Evolutionary conservation across 768 basidiomycete species (phyloP), one percentile per base, ranked within the genome.

Genomic region (Sporobolomyces phaffii): DNA sequence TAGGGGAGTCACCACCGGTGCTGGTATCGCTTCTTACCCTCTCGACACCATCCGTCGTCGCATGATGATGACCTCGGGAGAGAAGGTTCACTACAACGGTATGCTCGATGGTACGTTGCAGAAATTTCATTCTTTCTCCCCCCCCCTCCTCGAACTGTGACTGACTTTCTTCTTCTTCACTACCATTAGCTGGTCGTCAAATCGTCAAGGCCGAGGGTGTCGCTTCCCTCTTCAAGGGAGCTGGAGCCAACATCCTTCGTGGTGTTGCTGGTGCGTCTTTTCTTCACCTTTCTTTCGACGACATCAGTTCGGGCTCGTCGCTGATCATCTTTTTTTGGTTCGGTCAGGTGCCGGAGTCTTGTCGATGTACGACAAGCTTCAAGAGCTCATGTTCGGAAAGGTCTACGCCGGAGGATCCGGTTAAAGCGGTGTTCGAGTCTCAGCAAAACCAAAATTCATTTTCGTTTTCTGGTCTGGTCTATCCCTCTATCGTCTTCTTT

Each of bases 1-100:
- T 36, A 53, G 94, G 94, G 90, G 89, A 86, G 94, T 98, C 78
- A 99, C 96, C 76, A 92, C 91, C 76, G 91, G 90, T 87, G 92
- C 94, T 80, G 94, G 94, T 85, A 89, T 98, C 81, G 93, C 93
- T 78, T 97, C 96, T 20, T 76, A 80, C 74, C 75, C 75, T 26
- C 76, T 74, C 17, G 77, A 72, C 75, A 93, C 80, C 67, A 80
- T 81, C 77, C 78, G 94, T 87, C 93, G 96, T 87, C 91, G 96
- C 75, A 99, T 99, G 96, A 99, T 99, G 96, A 98, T 98, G 94
- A 98, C 96, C 41, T 97, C 94, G 28, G 96, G 94, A 75, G 87
- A 86, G 76, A 84, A 70, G 61, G 86, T 88, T 68, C 92, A 97
- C 87, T 98, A 98, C 87, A 94, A 93, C 84, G 90, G 89, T 74